Base-by-base conservation (phyloP, 768 basidiomycete species). In the Nidularia pulvinata region DNA sequence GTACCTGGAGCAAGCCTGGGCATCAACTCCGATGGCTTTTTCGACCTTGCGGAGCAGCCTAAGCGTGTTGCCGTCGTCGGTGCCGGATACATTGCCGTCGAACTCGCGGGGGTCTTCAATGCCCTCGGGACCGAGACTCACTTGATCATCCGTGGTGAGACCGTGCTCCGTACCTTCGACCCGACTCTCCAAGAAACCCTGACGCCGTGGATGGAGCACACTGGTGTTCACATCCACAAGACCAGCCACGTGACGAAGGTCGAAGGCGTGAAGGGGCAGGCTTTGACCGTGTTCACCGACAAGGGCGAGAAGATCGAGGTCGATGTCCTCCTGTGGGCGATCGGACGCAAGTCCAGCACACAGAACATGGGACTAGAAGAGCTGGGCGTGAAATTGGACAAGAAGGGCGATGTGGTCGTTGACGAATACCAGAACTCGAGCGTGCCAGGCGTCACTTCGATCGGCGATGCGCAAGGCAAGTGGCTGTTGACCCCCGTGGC, bases 81-180 rank as follows among this genome's bases (percentile, higher is more conserved):
- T 46, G 97, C 97, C 11, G 97, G 97, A 1, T 99, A 99, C 69
- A 98, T 99, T 60, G 95, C 95, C 14, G 92, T 98, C 56, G 97
- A 99, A 71, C 85, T 99, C 46, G 93, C 96, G 4, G 97, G 97
- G 16, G 84, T 99, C 51, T 84, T 99, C 72, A 85, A 98, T 70
- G 80, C 91, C 6, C 84, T 97, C 52, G 94, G 95, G 19, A 82
- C 88, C 35, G 93, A 98, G 71, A 95, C 94, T 6, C 95, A 98
- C 66, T 70, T 98, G 59, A 69, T 98, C 68, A 98, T 98, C 60
- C 88, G 97, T 50, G 79, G 86, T 50, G 92, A 98, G 50, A 89
- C 84, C 52, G 92, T 98, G 43, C 78, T 99, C 59, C 84, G 97
- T 56, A 92, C 92, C 2, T 98, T 99, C 71, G 97, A 99, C 67